Evolutionary conservation across 116 monocot genomes (phyloP), one percentile per base, ranked within the genome.

Genomic region (Dioscorea cayenensis): DNA sequence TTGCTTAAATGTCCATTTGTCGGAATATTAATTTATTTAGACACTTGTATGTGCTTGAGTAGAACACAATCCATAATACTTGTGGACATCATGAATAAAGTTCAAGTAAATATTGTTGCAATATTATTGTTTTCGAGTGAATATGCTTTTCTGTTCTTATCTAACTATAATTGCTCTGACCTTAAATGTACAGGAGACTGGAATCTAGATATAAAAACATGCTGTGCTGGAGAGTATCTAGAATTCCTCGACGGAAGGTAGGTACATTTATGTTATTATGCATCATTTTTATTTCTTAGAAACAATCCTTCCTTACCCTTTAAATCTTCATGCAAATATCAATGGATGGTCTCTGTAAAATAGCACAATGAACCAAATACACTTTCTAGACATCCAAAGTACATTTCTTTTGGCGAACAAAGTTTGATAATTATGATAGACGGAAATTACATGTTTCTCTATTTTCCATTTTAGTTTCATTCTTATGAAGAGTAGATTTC

Each of bases 181-280:
- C 28, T 51, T 25, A 27, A 12, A 37, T 68, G 65, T 75, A 35
- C 86, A 96, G 96, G 88, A 88, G 88, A 79, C 60, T 92, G 70
- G 96, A 96, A 67, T 84, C 96, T 29, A 84, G 75, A 51, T 88
- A 90, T 65, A 90, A 81, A 83, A 82, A 75, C 69, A 66, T 88
- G 36, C 73, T 87, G 17, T 96, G 88, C 72, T 90, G 96, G 85
- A 87, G 79, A 72, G 66, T 75, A 64, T 74, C 82, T 35, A 87
- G 75, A 69, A 72, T 64, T 16, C 65, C 76, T 70, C 75, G 67
- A 59, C 28, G 63, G 64, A 96, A 90, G 96, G 96, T 92, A 90
- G 96, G 96, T 92, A 87, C 25, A 16, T 23, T 49, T 49, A 8
- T 12, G 22, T 12, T 21, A 18, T 69, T 3, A 23, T 50, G 22